Base-by-base conservation (phyloP, 768 basidiomycete genomes). In the Cytidiella melzeri region DNA sequence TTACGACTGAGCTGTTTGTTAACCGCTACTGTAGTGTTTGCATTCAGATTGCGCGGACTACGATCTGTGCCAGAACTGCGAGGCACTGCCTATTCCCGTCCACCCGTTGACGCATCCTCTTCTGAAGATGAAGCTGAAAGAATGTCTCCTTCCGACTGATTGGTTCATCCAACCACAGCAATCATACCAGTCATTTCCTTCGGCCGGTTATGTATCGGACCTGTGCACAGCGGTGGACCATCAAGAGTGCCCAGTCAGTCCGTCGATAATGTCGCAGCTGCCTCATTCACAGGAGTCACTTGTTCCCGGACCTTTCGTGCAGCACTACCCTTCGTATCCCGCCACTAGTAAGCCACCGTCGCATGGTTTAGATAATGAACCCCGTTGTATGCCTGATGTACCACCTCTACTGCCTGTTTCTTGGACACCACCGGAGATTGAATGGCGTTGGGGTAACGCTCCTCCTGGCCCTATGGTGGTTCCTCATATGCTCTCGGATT, bases 21-120 rank as follows among this genome's bases (percentile, higher is more conserved):
- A 19, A 37, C 36, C 15, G 34, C 5, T 24, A 38, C 45, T 53
- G 25, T 54, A 87, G 84, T 94, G 92, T 67, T 82, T 89, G 79
- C 81, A 91, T 60, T 73, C 79, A 12, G 67, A 70, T 3, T 94
- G 92, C 66, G 73, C 76, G 0, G 87, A 92, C 63, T 92, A 81
- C 56, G 92, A 94, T 59, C 73, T 93, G 15, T 94, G 91, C 66
- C 71, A 74, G 50, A 65, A 64, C 45, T 94, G 92, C 66, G 91
- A 92, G 67, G 82, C 88, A 4, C 73, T 80, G 49, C 91, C 91
- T 0, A 86, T 92, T 51, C 67, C 81, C 4, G 70, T 87, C 11
- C 91, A 94, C 62, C 87, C 88, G 0, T 50, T 63, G 11, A 77
- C 67, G 26, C 92, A 94, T 59, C 79, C 83, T 0, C 52, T 94